Base-by-base conservation (phyloP, 352 stramenopile genomes). In the Globisporangium nagaii region DNA sequence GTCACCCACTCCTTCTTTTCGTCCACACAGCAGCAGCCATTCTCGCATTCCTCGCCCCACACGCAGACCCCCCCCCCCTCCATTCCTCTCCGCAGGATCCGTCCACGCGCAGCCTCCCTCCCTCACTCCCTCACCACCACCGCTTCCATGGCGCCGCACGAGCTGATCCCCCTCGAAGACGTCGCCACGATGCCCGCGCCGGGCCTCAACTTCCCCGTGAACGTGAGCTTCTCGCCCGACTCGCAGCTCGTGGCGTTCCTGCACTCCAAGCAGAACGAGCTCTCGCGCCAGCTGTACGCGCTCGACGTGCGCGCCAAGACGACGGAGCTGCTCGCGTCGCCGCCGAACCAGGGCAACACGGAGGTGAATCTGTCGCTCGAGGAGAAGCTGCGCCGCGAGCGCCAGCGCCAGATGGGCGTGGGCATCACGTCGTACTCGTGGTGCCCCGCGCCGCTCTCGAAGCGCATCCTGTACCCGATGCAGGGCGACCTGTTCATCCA, bases 401-500 rank as follows among this genome's bases (percentile, higher is more conserved):
- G 90, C 22, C 80, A 93, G 69, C 79, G 90, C 27, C 76, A 96
- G 49, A 96, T 97, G 80, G 84, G 80, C 47, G 76, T 93, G n/a
- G 90, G 90, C 46, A 96, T 97, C 68, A 97, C 90, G n/a, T 90
- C 73, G 11, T 97, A 97, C 67, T 66, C 76, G 13, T 97, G 84
- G 88, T 80, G 69, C 53, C 80, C 84, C 17, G 56, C 66, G 39
- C 47, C 63, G 11, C 66, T 82, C 34, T 72, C 71, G 34, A 71
- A 93, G 45, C 70, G 86, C 24, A 75, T 98, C 34, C 58, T 98
- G 35, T 94, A 97, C 63, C 91, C 92, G 42, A 82, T 96, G 32
- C 76, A 95, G 61, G 95, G 95, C 35, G 95, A 95, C 62, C 59
- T 98, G 32, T 98, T 96, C 68, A 66, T 98, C 17, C 94, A 98